These are phyloP conservation scores for Sutorius eximius DNA, from an alignment of 1,284 basidiomycete genomes.

Conservation along the genomic window DNA sequence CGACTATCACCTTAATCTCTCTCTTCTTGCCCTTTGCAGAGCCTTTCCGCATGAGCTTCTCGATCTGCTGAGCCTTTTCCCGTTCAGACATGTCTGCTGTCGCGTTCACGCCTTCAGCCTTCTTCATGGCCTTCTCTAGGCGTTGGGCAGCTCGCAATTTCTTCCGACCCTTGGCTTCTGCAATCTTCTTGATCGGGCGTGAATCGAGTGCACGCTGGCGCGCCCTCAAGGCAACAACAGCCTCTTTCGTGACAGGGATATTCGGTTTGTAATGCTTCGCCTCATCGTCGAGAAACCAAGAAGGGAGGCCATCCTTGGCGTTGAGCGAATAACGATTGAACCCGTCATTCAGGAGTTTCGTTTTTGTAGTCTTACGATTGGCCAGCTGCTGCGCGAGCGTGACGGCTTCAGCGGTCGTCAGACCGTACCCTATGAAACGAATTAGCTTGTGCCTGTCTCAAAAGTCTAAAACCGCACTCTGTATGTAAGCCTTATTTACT, in stretches of 20 bases:
- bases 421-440: constrained; percentile 66
- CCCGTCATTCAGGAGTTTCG: constrained; percentile 90
- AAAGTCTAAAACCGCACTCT: constrained; percentile 50
- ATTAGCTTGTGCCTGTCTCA: background rate
- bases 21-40: constrained; percentile 71
- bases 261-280: constrained; percentile 91
- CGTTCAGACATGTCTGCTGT: constrained; percentile 89
- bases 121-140: constrained; percentile 92
- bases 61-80: constrained; percentile 93
- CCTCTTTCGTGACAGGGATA: constrained; percentile 96
- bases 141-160: constrained; percentile 87
- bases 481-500: constrained; percentile 67
- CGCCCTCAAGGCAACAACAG: constrained; percentile 81
- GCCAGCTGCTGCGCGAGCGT: constrained; percentile 91
- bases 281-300: constrained; percentile 99
- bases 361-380: constrained; percentile 88
- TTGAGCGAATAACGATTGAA: constrained; percentile 94
- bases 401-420: constrained; percentile 90
- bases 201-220: constrained; percentile 95
- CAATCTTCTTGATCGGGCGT: constrained; percentile 98
- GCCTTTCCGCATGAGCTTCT: constrained; percentile 88
- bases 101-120: constrained; percentile 93
- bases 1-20: constrained; percentile 89
- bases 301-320: constrained; percentile 87
- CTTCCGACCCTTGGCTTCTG: constrained; percentile 97